These are phyloP conservation scores for Citrus mangshanensis DNA, from an alignment of 345 rosid species.

Conservation along the genomic window DNA sequence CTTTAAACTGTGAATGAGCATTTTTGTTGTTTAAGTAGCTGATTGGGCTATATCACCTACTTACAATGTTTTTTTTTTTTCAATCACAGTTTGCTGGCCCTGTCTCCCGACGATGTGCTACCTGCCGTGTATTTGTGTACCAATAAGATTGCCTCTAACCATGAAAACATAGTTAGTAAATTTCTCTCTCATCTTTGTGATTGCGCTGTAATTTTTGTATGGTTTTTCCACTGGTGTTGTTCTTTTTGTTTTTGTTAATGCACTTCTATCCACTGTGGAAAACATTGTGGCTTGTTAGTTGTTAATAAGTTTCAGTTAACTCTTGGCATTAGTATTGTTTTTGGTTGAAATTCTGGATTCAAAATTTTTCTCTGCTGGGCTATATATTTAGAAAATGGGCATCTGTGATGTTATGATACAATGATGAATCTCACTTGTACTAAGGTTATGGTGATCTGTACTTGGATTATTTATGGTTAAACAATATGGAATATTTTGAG, in stretches of 20 bases:
- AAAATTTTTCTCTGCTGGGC: background rate
- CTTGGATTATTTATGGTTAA: background rate
- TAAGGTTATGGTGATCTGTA: background rate
- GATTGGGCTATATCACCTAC: conserved; percentile 3
- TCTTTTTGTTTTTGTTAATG: background rate
- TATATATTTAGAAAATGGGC: conserved; percentile 5
- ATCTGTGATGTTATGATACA: background rate
- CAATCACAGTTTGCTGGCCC: conserved; percentile 66
- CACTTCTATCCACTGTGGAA: background rate
- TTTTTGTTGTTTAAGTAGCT: conserved; percentile 10
- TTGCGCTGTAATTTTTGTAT: background rate
- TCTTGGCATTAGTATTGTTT: background rate
- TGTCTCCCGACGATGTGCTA: conserved; percentile 84
- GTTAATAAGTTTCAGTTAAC: background rate
- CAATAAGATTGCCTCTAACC: conserved; percentile 84
- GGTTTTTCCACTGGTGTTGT: background rate
- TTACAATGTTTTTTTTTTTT: conserved; percentile 9
- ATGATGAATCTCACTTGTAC: background rate
- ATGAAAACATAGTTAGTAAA: conserved; percentile 64
- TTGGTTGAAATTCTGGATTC: background rate
- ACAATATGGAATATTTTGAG: background rate
- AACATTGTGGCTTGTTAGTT: background rate
- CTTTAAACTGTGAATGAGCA: conserved; percentile 6
- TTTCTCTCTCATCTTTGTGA: background rate
- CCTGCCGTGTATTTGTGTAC: conserved; percentile 87